Base-by-base conservation (phyloP, 2,329 filamentous ascomycete species). In the Colletotrichum tamarilloi region DNA sequence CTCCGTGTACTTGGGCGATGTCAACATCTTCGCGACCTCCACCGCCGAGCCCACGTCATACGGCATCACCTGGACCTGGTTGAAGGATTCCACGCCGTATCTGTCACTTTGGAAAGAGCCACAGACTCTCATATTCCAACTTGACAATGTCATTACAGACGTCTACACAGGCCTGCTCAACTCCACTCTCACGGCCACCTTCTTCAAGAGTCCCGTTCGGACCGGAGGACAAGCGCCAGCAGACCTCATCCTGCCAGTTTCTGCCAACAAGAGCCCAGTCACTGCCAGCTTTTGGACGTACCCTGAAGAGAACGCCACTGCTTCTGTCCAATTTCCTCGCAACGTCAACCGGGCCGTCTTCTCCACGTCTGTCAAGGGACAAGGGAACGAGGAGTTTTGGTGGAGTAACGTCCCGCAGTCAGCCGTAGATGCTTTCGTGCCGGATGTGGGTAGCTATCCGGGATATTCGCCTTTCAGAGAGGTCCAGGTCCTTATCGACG, bases 311-410 rank as follows among this genome's bases (percentile, higher is more conserved):
- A 88, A 87, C 70, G 92, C 93, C 1, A 87, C 86, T 0, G 89
- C 88, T 73, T 85, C 84, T 0, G 81, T 95, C 49, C 66, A 74
- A 16, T 85, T 97, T 46, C 94, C 94, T 1, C 85, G 83, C 59
- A 92, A 94, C 77, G 86, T 87, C n/a, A 89, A 89, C 67, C 90
- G 92, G 66, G 94, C 94, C 19, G 89, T 95, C 5, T 90, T 96
- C 68, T 91, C 93, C 0, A 87, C 96, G 11, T 90, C 92, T 9
- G 93, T 94, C 16, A 94, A 92, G 76, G 94, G 93, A 0, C 94
- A 97, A 80, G 87, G 87, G 0, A 83, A 87, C 19, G 94, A 97
- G 82, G 94, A 97, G 80, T 96, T 96, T 78, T 97, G 94, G 94
- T 97, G 93, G 91, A 89, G 88, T 69, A 96, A 96, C 78, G 91